Percentiles rank a stretch among this genome's conserved stretches.
These are phyloP conservation scores for Penicillium nucicola DNA, from an alignment of 495 filamentous ascomycete genomes.

Conservation along the genomic window DNA sequence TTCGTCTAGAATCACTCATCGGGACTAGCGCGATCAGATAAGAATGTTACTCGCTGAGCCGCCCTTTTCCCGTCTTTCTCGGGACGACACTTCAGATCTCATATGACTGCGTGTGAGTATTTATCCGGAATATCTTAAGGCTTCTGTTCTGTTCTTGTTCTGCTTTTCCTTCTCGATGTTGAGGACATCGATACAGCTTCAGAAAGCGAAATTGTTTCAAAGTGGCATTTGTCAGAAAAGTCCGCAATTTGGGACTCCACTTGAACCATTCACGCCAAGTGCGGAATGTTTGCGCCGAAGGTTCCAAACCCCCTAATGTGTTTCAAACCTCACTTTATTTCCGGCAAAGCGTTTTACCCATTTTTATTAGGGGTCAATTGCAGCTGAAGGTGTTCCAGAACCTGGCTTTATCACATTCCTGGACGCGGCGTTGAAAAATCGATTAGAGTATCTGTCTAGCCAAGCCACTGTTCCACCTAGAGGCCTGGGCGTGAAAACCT, in stretches of 20 bases:
- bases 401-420: not conserved
- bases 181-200: not conserved
- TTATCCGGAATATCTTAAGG: not conserved
- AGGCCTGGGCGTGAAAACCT: not conserved
- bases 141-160: too few species aligned
- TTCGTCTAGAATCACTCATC: not conserved
- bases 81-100: not conserved
- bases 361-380: not conserved
- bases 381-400: not conserved
- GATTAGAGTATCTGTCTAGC: not conserved
- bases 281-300: not conserved
- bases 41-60: not conserved
- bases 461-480: not conserved
- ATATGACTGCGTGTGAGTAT: not conserved
- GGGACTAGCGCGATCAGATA: conserved; percentile 5
- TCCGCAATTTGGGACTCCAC: not conserved
- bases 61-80: not conserved
- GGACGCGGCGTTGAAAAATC: not conserved
- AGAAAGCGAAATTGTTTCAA: not conserved
- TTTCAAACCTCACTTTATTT: not conserved
- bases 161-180: too few species aligned
- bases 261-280: not conserved
- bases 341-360: conserved; percentile 1
- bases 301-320: not conserved
- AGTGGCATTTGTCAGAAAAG: not conserved